These are phyloP conservation scores for Komagataella kurtzmanii DNA, from an alignment of 805 yeast species.

Conservation along the genomic window DNA sequence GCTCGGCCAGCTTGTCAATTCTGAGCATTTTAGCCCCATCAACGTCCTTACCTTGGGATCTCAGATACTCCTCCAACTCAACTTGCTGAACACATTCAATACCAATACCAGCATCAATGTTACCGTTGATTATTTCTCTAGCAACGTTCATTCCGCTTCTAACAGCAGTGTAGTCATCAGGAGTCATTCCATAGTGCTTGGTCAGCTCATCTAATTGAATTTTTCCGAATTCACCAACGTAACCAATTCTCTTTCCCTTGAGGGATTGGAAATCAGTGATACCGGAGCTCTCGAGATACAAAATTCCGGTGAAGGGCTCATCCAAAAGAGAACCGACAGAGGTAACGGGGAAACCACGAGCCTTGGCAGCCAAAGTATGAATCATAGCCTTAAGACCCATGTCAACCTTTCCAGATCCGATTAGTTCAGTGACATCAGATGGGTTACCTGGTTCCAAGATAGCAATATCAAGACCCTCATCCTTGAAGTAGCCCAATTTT, in stretches of 20 bases:
- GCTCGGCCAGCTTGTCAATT: slow-evolving; percentile 40
- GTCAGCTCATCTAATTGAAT: slow-evolving; percentile 44
- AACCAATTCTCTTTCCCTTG: slow-evolving; percentile 40
- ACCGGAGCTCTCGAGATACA: slow-evolving; percentile 36
- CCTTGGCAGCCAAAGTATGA: slow-evolving; percentile 46
- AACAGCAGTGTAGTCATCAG: slow-evolving; percentile 41
- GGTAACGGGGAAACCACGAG: slow-evolving; percentile 43
- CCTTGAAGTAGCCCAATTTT: slow-evolving; percentile 33
- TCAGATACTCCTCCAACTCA: slow-evolving; percentile 36
- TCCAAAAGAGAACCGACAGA: slow-evolving; percentile 41
- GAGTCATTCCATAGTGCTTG: slow-evolving; percentile 41
- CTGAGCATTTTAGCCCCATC: slow-evolving; percentile 40
- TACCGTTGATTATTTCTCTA: slow-evolving; percentile 38
- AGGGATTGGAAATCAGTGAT: slow-evolving; percentile 38
- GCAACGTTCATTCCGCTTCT: slow-evolving; percentile 51
- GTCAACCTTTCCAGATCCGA: slow-evolving; percentile 43
- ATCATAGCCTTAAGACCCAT: slow-evolving; percentile 51
- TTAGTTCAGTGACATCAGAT: slow-evolving; percentile 42
- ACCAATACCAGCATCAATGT: slow-evolving; percentile 45
- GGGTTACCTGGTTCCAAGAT: slow-evolving; percentile 44
- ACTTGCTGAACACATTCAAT: slow-evolving; percentile 49
- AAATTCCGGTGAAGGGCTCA: slow-evolving; percentile 44
- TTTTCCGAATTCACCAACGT: slow-evolving; percentile 48
- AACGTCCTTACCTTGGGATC: slow-evolving; percentile 25
- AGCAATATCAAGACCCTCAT: slow-evolving; percentile 36